A percentile compares a stretch with the other conserved stretches of the same genome.
phyloP scores from a whole-genome alignment of 345 rosid species.

The Odontarrhena argentea region DNA sequence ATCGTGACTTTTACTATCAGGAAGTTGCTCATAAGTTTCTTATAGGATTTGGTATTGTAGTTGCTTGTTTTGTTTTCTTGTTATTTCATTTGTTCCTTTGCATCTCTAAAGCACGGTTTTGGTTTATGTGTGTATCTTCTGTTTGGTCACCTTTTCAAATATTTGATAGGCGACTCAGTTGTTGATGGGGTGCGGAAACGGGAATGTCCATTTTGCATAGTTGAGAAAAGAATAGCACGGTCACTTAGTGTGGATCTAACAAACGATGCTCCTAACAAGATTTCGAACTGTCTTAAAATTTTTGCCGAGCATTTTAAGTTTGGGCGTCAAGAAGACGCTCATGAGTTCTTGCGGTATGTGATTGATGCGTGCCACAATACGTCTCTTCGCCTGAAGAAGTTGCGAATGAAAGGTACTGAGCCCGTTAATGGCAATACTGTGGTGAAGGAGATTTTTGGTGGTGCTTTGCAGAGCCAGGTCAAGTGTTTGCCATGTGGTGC shows the following conservation, averaged over 20 bases:
- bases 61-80: neutral
- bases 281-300: constrained; percentile 63
- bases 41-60: constrained; percentile 16
- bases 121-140: constrained; percentile 1
- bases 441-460: constrained; percentile 94
- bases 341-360: constrained; percentile 89
- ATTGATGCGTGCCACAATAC: constrained; percentile 96
- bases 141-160: neutral
- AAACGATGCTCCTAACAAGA: constrained; percentile 69
- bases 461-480: constrained; percentile 94
- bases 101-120: neutral
- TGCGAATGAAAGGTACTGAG: constrained; percentile 54
- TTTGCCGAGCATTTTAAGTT: constrained; percentile 72
- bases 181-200: constrained; percentile 57
- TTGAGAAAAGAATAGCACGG: constrained; percentile 76
- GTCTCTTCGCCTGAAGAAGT: constrained; percentile 79
- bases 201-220: constrained; percentile 88
- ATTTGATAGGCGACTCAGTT: constrained; percentile 59
- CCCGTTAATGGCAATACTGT: constrained; percentile 46
- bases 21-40: constrained; percentile 18
- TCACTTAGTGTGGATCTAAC: constrained; percentile 67
- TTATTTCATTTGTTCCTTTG: neutral
- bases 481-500: constrained; percentile 84
- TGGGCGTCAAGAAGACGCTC: constrained; percentile 97
- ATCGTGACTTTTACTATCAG: neutral